Evolutionary conservation across 2,329 filamentous ascomycete species (phyloP), one percentile per base, ranked within the genome.

Genomic region (Aspergillus latus): DNA sequence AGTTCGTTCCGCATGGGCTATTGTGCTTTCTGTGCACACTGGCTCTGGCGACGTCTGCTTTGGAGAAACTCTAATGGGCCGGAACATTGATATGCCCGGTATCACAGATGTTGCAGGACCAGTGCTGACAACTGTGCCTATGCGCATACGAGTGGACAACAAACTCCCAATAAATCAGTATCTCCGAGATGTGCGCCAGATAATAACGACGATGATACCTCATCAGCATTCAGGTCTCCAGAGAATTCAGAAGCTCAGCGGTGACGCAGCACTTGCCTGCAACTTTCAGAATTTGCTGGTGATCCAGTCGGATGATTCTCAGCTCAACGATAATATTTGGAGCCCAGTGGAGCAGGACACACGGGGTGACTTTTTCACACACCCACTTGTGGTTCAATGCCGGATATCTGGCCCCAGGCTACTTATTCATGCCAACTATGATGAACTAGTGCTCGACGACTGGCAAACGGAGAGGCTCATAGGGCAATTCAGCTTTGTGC

Each of bases 331-430:
- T 13, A 56, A 61, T 1, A 61, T 74, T 8, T 74, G 71, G 71
- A 59, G 60, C 15, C 56, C 65, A 13, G 64, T 71, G 57, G 62
- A 67, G 26, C 82, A 86, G 59, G 80, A 82, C 1, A 83, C 82
- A 0, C 78, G 82, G 45, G 84, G 87, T 61, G 77, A 79, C 56
- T 81, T 81, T 65, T 80, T 80, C 52, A 78, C 78, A 1, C 87
- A 87, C 65, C 80, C 84, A 1, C 78, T 88, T 32, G 87, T 88
- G 76, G 72, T 88, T 16, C 85, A 87, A 42, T 88, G 85, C 67
- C 84, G 82, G 3, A 72, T 87, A 5, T 65, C 62, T 0, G 80
- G 83, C 36, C 75, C 79, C 2, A 74, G 78, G 1, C 82, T 88
- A 65, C 69, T 81, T 13, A 75, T 85, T 54, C 85, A 84, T 74